phyloP scores from a whole-genome alignment of 73 alveolate genomes.

The Uronychia binucleata region DNA sequence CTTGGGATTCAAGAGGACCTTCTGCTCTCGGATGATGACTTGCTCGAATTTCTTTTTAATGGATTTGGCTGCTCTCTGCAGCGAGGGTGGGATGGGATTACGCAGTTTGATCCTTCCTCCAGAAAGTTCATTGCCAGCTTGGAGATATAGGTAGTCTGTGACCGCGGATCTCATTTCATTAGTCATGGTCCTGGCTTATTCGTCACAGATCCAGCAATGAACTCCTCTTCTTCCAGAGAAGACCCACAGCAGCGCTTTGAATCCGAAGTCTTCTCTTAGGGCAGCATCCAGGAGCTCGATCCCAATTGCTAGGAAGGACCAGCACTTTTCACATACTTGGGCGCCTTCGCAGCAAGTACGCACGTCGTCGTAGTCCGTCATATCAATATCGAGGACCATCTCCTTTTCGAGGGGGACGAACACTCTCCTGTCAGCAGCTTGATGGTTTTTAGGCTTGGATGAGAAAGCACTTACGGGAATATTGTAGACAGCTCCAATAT shows the following conservation, averaged over 20 bases:
- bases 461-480: slow-evolving; percentile 41
- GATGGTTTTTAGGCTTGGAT: slow-evolving; percentile 61
- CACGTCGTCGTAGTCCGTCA: slow-evolving; percentile 97
- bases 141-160: slow-evolving; percentile 73
- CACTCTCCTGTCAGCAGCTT: slow-evolving; percentile 65
- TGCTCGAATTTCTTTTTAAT: slow-evolving; percentile 56
- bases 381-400: slow-evolving; percentile 97
- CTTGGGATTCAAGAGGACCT: slow-evolving; percentile 26
- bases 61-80: slow-evolving; percentile 67
- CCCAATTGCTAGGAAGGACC: slow-evolving; percentile 94
- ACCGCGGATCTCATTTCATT: slow-evolving; percentile 92
- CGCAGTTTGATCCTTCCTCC: slow-evolving; percentile 23
- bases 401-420: slow-evolving; percentile 90
- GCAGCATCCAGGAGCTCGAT: slow-evolving; percentile 77
- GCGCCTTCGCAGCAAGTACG: slow-evolving; percentile 98
- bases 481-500: slow-evolving; percentile 97
- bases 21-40: slow-evolving; percentile 55
- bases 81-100: slow-evolving; percentile 80
- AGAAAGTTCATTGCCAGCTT: slow-evolving; percentile 55
- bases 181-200: slow-evolving; percentile 80
- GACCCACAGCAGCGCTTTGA: slow-evolving; percentile 84
- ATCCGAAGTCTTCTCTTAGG: slow-evolving; percentile 94
- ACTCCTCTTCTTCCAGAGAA: slow-evolving; percentile 99
- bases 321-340: slow-evolving; percentile 92
- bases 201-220: slow-evolving; percentile 98